Conservation (phyloP, 805 yeast genomes). For the Candida ascalaphidarum region DNA sequence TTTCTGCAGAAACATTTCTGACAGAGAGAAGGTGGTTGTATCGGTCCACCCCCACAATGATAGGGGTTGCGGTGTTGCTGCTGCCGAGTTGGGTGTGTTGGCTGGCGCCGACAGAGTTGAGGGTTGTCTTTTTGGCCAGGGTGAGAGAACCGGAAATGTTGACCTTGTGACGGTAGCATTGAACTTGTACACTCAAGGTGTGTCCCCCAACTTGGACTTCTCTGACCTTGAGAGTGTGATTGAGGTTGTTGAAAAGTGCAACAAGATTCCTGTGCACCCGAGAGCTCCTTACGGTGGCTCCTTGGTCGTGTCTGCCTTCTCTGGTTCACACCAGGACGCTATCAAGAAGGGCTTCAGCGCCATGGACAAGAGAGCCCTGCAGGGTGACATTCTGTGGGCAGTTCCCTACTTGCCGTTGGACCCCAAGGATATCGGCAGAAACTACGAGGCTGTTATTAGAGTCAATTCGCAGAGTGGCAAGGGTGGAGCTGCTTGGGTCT, state of each 20-base stretch:
- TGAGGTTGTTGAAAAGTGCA: conserved; percentile 66
- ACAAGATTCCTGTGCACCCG: conserved; percentile 65
- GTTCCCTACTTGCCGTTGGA: conserved; percentile 75
- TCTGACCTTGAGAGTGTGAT: conserved; percentile 60
- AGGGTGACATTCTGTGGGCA: conserved; percentile 42
- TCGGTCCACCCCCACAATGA: conserved; percentile 75
- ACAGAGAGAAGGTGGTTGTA: conserved; percentile 62
- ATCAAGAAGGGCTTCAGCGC: conserved; percentile 57
- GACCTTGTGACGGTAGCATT: conserved; percentile 69
- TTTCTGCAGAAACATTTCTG: conserved; percentile 57
- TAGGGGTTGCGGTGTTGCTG: conserved; percentile 81
- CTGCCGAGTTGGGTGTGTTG: conserved; percentile 64
- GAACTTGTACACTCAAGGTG: conserved; percentile 73
- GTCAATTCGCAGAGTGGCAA: conserved; percentile 84
- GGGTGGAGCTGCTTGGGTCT: conserved; percentile 83
- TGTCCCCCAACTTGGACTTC: conserved; percentile 63
- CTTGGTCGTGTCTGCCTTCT: conserved; percentile 70
- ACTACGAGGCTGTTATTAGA: conserved; percentile 74
- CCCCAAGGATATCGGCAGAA: conserved; percentile 75
- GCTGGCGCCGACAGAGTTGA: conserved; percentile 87
- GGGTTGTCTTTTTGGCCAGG: conserved; percentile 77
- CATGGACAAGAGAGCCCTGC: conserved; percentile 46
- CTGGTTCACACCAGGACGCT: conserved; percentile 69
- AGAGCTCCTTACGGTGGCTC: conserved; percentile 81
- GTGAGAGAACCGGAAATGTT: conserved; percentile 82